phyloP scores from a whole-genome alignment of 371 early-diverging fungal genomes.

The Rhizomucor pusillus region DNA sequence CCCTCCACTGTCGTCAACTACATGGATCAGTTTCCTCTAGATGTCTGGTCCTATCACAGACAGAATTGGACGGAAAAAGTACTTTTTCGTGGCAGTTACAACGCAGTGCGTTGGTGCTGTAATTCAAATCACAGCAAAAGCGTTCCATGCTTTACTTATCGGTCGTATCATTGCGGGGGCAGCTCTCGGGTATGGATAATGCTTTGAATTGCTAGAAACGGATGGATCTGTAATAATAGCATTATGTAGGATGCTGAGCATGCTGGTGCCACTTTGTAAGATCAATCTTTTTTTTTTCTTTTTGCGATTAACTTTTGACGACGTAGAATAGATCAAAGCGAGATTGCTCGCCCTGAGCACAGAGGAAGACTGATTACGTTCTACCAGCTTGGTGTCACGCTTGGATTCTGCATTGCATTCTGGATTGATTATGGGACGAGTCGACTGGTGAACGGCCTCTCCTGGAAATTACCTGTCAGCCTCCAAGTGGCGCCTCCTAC shows the following conservation, averaged over 20 bases:
- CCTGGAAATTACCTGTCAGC: slow-evolving; percentile 70
- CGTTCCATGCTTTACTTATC: slow-evolving; percentile 52
- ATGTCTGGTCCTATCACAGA: slow-evolving; percentile 38
- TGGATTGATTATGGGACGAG: slow-evolving; percentile 39
- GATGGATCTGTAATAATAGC: too few relatives aligned
- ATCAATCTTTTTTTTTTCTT: neutral
- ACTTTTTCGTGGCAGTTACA: slow-evolving; percentile 50
- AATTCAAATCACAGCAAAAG: slow-evolving; percentile 56
- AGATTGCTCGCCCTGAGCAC: slow-evolving; percentile 77
- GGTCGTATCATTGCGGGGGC: slow-evolving; percentile 75
- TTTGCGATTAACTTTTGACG: neutral
- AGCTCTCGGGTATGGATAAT: slow-evolving; percentile 53
- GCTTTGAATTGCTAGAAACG: neutral
- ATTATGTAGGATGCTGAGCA: slow-evolving; percentile 34
- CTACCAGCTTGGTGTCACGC: slow-evolving; percentile 88
- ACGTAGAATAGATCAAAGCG: slow-evolving; percentile 66
- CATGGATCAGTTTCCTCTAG: slow-evolving; percentile 18
- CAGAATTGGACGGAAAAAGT: slow-evolving; percentile 31
- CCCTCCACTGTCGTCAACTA: too few relatives aligned
- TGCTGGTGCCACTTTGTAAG: slow-evolving; percentile 45
- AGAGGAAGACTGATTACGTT: slow-evolving; percentile 89
- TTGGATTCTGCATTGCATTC: slow-evolving; percentile 50
- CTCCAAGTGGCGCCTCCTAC: slow-evolving; percentile 74
- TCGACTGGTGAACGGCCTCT: slow-evolving; percentile 12
- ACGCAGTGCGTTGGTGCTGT: slow-evolving; percentile 71